Percentiles rank a stretch among this genome's conserved stretches.
phyloP scores from a whole-genome alignment of 2,329 filamentous ascomycete genomes.

The Fusarium verrucosum region DNA sequence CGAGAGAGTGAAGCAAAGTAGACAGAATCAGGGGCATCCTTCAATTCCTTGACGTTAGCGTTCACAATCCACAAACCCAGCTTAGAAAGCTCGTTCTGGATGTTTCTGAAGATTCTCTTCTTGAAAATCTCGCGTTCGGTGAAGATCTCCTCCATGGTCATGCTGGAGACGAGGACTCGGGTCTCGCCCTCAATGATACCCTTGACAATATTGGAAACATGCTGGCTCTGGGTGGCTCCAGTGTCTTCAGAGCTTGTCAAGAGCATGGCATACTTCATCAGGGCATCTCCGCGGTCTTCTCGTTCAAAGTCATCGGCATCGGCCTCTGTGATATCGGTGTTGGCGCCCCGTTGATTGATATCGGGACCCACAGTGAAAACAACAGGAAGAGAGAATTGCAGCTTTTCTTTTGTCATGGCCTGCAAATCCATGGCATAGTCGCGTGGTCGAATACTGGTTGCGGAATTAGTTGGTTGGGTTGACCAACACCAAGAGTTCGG shows the following conservation, averaged over 20 bases:
- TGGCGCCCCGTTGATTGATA: slow-evolving; percentile 67
- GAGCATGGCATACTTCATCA: slow-evolving; percentile 85
- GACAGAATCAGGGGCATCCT: slow-evolving; percentile 81
- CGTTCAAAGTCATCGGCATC: slow-evolving; percentile 41
- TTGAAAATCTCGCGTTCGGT: slow-evolving; percentile 81
- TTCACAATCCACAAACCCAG: slow-evolving; percentile 80
- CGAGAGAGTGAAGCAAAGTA: slow-evolving; percentile 85
- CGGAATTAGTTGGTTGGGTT: slow-evolving; percentile 9
- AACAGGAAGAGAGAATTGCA: slow-evolving; percentile 82
- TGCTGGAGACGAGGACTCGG: slow-evolving; percentile 80
- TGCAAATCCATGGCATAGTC: slow-evolving; percentile 86
- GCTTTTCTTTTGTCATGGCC: slow-evolving; percentile 89
- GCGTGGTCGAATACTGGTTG: slow-evolving; percentile 71
- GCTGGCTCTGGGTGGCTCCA: slow-evolving; percentile 55
- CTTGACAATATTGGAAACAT: slow-evolving; percentile 86
- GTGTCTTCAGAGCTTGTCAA: slow-evolving; percentile 71
- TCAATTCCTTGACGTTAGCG: slow-evolving; percentile 85
- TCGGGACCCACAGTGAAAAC: slow-evolving; percentile 88
- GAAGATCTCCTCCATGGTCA: slow-evolving; percentile 95
- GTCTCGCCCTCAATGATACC: slow-evolving; percentile 92
- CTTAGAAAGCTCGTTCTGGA: slow-evolving; percentile 80
- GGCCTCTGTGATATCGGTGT: slow-evolving; percentile 18
- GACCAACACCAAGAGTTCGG: too few species aligned
- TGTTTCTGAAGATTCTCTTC: slow-evolving; percentile 76
- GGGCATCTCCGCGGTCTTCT: slow-evolving; percentile 67